A percentile compares a stretch with the other conserved stretches of the same genome.
phyloP scores from a whole-genome alignment of 768 basidiomycete species.

The Cystobasidium tubakii region DNA sequence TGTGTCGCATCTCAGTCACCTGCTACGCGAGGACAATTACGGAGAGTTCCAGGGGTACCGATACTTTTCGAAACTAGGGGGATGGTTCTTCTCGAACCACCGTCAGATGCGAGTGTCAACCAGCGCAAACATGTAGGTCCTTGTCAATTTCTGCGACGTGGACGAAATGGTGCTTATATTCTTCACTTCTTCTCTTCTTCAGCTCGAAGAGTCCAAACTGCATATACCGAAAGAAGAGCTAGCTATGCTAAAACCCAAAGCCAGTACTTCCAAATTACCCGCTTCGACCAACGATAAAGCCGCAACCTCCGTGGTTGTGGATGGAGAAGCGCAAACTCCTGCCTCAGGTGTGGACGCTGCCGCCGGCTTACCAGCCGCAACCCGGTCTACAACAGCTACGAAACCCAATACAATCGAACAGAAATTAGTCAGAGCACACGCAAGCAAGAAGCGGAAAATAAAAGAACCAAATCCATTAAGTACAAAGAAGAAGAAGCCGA shows the following conservation, averaged over 20 bases:
- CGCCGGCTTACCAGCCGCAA: conserved; percentile 9
- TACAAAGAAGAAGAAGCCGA: conserved; percentile 20
- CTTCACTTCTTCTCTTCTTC: background rate
- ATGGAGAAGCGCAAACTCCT: conserved; percentile 10
- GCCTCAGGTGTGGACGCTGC: conserved; percentile 19
- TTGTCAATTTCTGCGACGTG: too few relatives aligned
- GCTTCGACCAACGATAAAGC: conserved; percentile 13
- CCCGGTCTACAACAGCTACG: conserved; percentile 13
- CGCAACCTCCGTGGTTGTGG: background rate
- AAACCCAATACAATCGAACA: conserved; percentile 16
- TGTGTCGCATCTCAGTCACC: conserved; percentile 78
- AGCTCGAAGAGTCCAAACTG: conserved; percentile 62
- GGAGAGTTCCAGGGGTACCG: conserved; percentile 74
- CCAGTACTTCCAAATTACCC: background rate
- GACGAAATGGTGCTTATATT: too few relatives aligned
- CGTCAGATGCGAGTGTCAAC: conserved; percentile 67
- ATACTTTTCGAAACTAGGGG: conserved; percentile 78
- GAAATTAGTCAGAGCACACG: conserved; percentile 40
- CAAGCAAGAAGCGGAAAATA: conserved; percentile 52
- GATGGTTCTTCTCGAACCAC: conserved; percentile 88
- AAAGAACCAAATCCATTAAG: conserved; percentile 58
- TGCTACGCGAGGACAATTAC: conserved; percentile 63
- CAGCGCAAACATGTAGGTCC: conserved; percentile 59
- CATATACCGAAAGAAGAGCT: conserved; percentile 54
- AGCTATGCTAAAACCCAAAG: conserved; percentile 34